Conservation (phyloP, 805 yeast species). For the Wickerhamomyces kurtzmanii region DNA sequence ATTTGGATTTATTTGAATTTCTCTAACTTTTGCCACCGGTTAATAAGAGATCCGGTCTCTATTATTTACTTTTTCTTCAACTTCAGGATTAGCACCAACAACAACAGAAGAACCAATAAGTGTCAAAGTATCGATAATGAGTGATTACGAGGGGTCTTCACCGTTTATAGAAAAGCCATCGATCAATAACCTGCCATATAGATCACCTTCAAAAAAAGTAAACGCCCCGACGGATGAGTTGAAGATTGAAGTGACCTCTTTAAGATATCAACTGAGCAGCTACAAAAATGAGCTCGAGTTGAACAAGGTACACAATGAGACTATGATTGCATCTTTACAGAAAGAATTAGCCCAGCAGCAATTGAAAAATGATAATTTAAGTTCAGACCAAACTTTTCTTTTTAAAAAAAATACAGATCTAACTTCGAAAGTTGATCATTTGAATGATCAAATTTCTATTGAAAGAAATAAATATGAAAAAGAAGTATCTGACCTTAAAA, state of each 20-base stretch:
- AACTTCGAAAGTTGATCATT: slow-evolving; percentile 12
- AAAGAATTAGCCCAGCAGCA: slow-evolving; percentile 12
- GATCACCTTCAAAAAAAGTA: slow-evolving; percentile 9
- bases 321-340: slow-evolving; percentile 17
- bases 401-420: slow-evolving; percentile 23
- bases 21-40: too few relatives aligned
- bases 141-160: slow-evolving; percentile 21
- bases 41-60: too few relatives aligned
- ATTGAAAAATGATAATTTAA: slow-evolving; percentile 14
- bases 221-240: not conserved
- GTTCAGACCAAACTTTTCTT: slow-evolving; percentile 26
- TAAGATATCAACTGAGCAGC: slow-evolving; percentile 26
- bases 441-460: slow-evolving; percentile 14
- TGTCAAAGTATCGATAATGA: slow-evolving; percentile 6
- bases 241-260: slow-evolving; percentile 13
- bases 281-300: slow-evolving; percentile 28
- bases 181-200: slow-evolving; percentile 7
- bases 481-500: slow-evolving; percentile 23
- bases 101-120: too few relatives aligned
- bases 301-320: slow-evolving; percentile 21
- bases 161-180: slow-evolving; percentile 26
- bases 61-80: too few relatives aligned
- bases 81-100: too few relatives aligned
- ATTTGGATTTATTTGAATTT: too few relatives aligned
- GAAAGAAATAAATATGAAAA: slow-evolving; percentile 15